phyloP scores from a whole-genome alignment of 2,329 filamentous ascomycete genomes.

The Neofusicoccum ribis region DNA sequence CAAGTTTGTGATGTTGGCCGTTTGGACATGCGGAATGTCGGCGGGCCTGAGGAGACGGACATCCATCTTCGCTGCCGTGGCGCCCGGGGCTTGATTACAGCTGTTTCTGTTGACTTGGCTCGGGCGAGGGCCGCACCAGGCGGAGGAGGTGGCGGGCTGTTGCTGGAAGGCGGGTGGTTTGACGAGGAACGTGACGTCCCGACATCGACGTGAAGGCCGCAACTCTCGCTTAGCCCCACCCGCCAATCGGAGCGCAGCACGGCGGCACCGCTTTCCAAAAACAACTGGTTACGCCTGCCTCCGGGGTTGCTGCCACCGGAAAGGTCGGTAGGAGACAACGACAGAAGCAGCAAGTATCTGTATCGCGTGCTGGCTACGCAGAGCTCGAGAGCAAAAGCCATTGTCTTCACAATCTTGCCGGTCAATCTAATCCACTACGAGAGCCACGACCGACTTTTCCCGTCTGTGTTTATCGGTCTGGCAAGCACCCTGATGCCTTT shows the following conservation, averaged over 20 bases:
- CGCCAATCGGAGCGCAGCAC: not conserved
- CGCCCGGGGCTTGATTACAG: not conserved
- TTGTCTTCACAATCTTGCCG: no score
- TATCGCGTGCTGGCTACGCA: not conserved
- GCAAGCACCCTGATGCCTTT: constrained; percentile 26
- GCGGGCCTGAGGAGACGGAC: constrained; percentile 82
- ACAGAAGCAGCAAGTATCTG: not conserved
- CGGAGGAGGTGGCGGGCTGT: not conserved
- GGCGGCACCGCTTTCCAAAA: not conserved
- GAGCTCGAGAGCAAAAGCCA: no score
- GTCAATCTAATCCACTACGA: no score
- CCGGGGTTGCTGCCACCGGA: no score
- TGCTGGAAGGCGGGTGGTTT: constrained; percentile 2
- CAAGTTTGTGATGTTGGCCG: constrained; percentile 97
- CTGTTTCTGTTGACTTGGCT: not conserved
- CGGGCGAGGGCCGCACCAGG: not conserved
- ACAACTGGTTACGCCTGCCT: not conserved
- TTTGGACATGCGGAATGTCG: constrained; percentile 90
- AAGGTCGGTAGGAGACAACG: no score
- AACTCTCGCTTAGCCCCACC: constrained; percentile 1
- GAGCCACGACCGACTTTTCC: no score
- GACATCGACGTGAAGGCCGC: constrained; percentile 1
- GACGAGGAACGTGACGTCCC: not conserved
- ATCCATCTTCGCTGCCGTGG: constrained; percentile 62
- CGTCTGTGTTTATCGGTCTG: not conserved